phyloP scores from a whole-genome alignment of 345 rosid species.

The Dipteronia dyeriana region DNA sequence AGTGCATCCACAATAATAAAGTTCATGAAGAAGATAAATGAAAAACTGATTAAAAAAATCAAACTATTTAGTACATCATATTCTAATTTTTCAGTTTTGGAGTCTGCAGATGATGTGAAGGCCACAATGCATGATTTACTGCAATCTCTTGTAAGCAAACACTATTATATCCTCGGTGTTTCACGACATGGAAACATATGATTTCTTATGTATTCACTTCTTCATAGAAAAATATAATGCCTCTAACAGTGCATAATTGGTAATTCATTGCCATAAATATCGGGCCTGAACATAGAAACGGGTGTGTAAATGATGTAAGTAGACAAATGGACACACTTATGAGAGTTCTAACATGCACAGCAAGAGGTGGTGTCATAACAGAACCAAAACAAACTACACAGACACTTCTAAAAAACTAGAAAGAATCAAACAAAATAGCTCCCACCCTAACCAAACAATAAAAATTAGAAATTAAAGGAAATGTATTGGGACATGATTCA shows the following conservation, averaged over 20 bases:
- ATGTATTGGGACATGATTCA: not conserved
- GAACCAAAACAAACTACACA: not conserved
- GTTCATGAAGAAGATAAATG: not conserved
- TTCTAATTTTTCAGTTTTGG: not conserved
- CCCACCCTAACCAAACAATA: not conserved
- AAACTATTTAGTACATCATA: not conserved
- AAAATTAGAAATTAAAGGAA: not conserved
- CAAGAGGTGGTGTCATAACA: not conserved
- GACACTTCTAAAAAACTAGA: not conserved
- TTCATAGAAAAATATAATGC: not conserved
- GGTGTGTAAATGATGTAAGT: not conserved
- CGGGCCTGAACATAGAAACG: not conserved
- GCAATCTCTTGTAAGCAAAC: not conserved
- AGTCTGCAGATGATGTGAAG: not conserved
- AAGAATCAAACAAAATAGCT: conserved; percentile 1
- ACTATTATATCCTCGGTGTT: not conserved
- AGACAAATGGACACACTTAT: not conserved
- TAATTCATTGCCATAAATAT: not conserved
- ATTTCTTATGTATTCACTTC: not conserved
- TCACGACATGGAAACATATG: not conserved
- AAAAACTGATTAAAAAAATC: not conserved
- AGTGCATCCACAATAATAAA: not conserved
- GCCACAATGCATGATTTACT: not conserved
- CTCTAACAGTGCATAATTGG: not conserved
- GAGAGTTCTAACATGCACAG: not conserved